Evolutionary conservation across 2,329 filamentous ascomycete species (phyloP).

Genomic region (Cytospora chrysosperma): DNA sequence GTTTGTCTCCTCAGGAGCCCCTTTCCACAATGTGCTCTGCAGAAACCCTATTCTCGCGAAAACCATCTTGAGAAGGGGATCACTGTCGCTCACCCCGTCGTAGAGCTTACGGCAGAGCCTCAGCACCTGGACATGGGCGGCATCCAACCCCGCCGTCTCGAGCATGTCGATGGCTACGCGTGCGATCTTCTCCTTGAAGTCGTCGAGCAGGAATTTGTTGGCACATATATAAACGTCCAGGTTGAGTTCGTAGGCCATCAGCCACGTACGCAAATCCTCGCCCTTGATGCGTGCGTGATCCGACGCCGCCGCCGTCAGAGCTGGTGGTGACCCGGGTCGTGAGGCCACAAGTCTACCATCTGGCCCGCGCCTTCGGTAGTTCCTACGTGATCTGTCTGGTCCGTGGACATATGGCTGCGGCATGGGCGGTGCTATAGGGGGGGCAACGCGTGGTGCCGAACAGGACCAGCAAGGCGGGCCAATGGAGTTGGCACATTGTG

Average conservation of each 20-base stretch:
- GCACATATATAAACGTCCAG: slow-evolving; percentile 51
- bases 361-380: slow-evolving; percentile 15
- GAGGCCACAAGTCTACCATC: slow-evolving; percentile 19
- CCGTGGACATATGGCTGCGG: slow-evolving; percentile 11
- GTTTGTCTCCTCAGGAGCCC: slow-evolving; percentile 40
- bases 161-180: slow-evolving; percentile 47
- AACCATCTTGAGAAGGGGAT: slow-evolving; percentile 47
- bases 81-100: slow-evolving; percentile 42
- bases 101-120: slow-evolving; percentile 44
- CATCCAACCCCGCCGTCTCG: slow-evolving; percentile 43
- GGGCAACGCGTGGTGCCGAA: slow-evolving; percentile 35
- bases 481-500: slow-evolving; percentile 36
- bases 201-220: slow-evolving; percentile 46
- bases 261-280: slow-evolving; percentile 48
- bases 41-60: slow-evolving; percentile 50
- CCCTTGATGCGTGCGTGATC: slow-evolving; percentile 38
- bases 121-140: slow-evolving; percentile 44
- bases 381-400: slow-evolving; percentile 6
- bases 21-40: slow-evolving; percentile 45
- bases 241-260: slow-evolving; percentile 46
- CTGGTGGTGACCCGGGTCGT: slow-evolving; percentile 20
- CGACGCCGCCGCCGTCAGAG: slow-evolving; percentile 24
- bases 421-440: slow-evolving; percentile 29
- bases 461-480: slow-evolving; percentile 44
- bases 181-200: slow-evolving; percentile 44